Conservation (phyloP, 306 rosid genomes). For the Rosa lucieae region DNA sequence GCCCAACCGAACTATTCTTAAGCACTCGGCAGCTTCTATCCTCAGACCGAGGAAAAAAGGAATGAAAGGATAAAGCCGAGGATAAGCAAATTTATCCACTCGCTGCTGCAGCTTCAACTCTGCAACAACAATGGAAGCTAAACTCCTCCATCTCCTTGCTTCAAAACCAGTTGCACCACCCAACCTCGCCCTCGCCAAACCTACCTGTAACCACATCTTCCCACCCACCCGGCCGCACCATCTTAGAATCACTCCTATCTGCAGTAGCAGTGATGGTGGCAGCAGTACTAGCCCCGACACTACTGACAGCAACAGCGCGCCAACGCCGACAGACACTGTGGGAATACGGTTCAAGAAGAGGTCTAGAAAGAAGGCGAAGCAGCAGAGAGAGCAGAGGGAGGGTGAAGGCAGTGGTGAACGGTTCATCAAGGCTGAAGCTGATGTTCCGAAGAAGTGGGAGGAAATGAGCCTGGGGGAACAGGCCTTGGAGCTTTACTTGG, state of each 20-base stretch:
- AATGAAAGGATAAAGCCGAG: constrained; percentile 9
- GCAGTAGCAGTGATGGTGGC: constrained; percentile 23
- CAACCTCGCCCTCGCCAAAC: constrained; percentile 35
- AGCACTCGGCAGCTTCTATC: neutral
- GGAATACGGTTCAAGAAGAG: constrained; percentile 61
- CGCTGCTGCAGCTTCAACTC: neutral
- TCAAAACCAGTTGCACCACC: constrained; percentile 43
- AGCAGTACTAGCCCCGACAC: constrained; percentile 1
- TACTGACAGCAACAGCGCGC: constrained; percentile 16
- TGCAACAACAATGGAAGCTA: constrained; percentile 45
- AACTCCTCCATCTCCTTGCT: constrained; percentile 39
- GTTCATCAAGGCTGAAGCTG: constrained; percentile 34
- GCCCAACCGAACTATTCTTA: constrained; percentile 1
- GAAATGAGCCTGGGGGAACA: constrained; percentile 80
- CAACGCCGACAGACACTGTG: constrained; percentile 35
- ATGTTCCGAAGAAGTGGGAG: constrained; percentile 74
- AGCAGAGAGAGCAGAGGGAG: constrained; percentile 31
- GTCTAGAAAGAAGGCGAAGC: constrained; percentile 52
- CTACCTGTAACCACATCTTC: constrained; percentile 18
- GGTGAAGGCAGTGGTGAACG: constrained; percentile 30
- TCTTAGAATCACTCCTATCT: constrained; percentile 37
- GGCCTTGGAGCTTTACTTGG: constrained; percentile 69
- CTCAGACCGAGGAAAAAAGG: neutral
- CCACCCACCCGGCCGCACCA: constrained; percentile 17
- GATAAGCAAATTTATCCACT: constrained; percentile 30